Conservation (phyloP, 805 yeast genomes). For the Saccharomycopsis sp. region DNA sequence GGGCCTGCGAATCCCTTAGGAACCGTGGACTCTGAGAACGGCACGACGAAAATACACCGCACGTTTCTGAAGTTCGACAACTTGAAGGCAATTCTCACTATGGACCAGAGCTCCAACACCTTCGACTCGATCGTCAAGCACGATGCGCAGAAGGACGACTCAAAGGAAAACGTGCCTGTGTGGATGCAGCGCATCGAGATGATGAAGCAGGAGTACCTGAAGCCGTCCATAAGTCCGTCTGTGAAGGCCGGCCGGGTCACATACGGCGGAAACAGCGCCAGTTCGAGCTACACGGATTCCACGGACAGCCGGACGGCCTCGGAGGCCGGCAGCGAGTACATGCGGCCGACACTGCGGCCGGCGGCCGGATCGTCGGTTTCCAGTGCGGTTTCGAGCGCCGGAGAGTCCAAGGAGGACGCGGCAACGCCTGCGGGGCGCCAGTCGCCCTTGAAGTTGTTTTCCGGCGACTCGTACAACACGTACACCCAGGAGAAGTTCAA, state of each 20-base stretch:
- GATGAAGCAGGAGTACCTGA: not conserved
- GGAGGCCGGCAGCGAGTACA: not conserved
- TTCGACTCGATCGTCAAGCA: conserved; percentile 4
- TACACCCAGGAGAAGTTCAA: conserved; percentile 19
- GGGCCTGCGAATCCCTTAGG: not conserved
- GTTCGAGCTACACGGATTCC: not conserved
- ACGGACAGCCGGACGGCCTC: not conserved
- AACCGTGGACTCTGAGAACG: not conserved
- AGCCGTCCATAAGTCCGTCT: not conserved
- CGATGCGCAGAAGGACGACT: not conserved
- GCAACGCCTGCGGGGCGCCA: conserved; percentile 10
- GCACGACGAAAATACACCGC: conserved; percentile 9
- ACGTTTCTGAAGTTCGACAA: conserved; percentile 16
- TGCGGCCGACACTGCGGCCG: not conserved
- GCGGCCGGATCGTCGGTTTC: conserved; percentile 8
- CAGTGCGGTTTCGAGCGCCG: conserved; percentile 1
- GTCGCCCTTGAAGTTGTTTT: conserved; percentile 21
- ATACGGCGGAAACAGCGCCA: not conserved
- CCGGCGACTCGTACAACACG: conserved; percentile 17
- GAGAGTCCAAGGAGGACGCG: too few relatives aligned
- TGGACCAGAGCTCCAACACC: conserved; percentile 2
- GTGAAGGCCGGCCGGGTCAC: not conserved
- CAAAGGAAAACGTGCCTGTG: conserved; percentile 8
- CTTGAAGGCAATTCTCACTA: conserved; percentile 13
- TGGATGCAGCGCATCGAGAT: conserved; percentile 17